Percentiles rank a stretch among this genome's conserved stretches.
phyloP scores from a whole-genome alignment of 2,329 filamentous ascomycete genomes.

The Phaeophleospora eucalypticola region DNA sequence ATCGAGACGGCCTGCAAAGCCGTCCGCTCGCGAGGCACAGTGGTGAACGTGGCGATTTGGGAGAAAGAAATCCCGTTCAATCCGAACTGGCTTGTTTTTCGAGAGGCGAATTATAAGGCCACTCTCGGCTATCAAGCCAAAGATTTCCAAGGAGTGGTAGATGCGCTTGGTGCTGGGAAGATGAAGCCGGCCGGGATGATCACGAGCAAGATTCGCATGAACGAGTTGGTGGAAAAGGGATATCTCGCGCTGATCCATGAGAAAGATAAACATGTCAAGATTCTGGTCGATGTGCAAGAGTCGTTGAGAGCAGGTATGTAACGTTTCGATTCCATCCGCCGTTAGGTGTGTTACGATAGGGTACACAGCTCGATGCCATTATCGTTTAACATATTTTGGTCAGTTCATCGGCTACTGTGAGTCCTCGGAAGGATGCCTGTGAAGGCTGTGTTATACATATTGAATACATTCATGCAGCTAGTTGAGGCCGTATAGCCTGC shows the following conservation, averaged over 20 bases:
- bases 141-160: constrained; percentile 57
- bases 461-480: background rate
- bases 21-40: constrained; percentile 51
- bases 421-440: background rate
- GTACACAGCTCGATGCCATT: too few relatives aligned
- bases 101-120: constrained; percentile 51
- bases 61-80: constrained; percentile 51
- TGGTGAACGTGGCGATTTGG: constrained; percentile 65
- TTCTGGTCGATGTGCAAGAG: constrained; percentile 48
- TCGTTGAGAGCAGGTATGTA: constrained; percentile 7
- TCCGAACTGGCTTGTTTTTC: constrained; percentile 52
- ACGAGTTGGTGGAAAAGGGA: constrained; percentile 55
- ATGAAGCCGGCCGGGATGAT: constrained; percentile 57
- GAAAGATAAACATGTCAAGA: constrained; percentile 61
- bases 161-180: constrained; percentile 28
- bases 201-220: constrained; percentile 54
- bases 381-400: too few relatives aligned
- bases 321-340: too few relatives aligned
- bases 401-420: too few relatives aligned
- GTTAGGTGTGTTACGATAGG: too few relatives aligned
- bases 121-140: constrained; percentile 48
- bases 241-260: constrained; percentile 56
- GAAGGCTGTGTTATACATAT: background rate
- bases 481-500: background rate
- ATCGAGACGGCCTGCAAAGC: constrained; percentile 45